Percentiles rank a stretch among this genome's conserved stretches.
Evolutionary conservation across 805 yeast species (phyloP).

Genomic region (Brettanomyces sp.): DNA sequence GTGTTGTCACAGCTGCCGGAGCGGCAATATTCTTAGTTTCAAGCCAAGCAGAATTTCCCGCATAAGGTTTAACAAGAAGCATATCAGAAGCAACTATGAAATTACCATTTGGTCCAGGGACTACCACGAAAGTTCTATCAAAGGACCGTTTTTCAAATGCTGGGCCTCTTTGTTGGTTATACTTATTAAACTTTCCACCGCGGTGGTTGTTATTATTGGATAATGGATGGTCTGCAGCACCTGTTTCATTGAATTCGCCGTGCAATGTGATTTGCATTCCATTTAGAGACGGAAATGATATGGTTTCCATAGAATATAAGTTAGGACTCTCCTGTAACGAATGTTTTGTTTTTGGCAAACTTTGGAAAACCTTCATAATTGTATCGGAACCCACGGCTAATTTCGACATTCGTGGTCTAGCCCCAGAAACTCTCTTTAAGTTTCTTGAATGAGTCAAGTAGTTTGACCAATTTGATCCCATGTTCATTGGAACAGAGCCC

Average conservation of each 20-base stretch:
- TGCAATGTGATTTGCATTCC: constrained; percentile 77
- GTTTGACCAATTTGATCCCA: constrained; percentile 41
- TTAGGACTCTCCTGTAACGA: constrained; percentile 52
- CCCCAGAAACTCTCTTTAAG: constrained; percentile 49
- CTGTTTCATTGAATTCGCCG: constrained; percentile 73
- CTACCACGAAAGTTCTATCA: constrained; percentile 74
- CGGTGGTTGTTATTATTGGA: constrained; percentile 1
- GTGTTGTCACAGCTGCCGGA: constrained; percentile 8
- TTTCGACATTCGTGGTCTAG: constrained; percentile 46
- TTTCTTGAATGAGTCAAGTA: constrained; percentile 74
- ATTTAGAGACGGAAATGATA: constrained; percentile 58
- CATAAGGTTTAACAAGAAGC: constrained; percentile 54
- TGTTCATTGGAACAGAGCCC: constrained; percentile 8
- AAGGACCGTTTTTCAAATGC: constrained; percentile 54
- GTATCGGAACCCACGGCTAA: constrained; percentile 61
- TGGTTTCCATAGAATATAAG: constrained; percentile 67
- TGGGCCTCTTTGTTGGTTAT: constrained; percentile 5
- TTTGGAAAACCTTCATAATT: constrained; percentile 50
- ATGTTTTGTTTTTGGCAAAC: constrained; percentile 76
- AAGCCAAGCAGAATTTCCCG: constrained; percentile 50
- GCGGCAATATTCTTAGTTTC: background rate
- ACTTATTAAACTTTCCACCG: constrained; percentile 18
- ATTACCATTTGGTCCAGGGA: constrained; percentile 57
- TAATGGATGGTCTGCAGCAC: constrained; percentile 17
- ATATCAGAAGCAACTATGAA: constrained; percentile 85